Base-by-base conservation (phyloP, 2,329 filamentous ascomycete genomes). In the Plectosphaerella plurivora region DNA sequence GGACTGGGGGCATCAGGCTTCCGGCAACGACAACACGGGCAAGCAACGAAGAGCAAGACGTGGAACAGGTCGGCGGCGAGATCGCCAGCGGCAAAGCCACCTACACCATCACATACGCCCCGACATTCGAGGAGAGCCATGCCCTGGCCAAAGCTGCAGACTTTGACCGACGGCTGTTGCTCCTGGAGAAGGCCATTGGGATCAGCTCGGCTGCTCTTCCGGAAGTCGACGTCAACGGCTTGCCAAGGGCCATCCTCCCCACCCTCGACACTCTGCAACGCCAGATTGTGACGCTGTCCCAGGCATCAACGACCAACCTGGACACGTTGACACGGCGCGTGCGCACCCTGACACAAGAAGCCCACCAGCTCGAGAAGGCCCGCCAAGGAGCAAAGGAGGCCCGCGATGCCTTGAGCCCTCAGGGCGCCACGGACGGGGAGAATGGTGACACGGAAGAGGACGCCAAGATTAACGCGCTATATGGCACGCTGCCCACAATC, bases 391-490 rank as follows among this genome's bases (percentile, higher is more conserved):
- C 84, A 39, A 86, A 82, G 62, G 72, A 73, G 39, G 76, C 84
- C 1, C 77, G 86, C 55, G 84, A 87, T 51, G 79, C 81, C 25
- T 71, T 86, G 20, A 74, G 75, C 10, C 25, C 36, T 9, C 69
- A 73, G 28, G 74, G 76, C 16, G 73, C 66, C 9, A 66, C 73
- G 4, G 60, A 70, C 1, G 63, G 72, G 5, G 72, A 76, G 18
- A 61, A 63, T 9, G 68, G 59, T 25, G 72, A 81, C 52, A 73
- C 78, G 9, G 91, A 96, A 61, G 88, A 95, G 61, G 80, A 85
- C 41, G 80, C 89, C 50, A 96, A 96, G 67, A 88, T 99, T 66
- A 94, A 96, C 59, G 89, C 92, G 2, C 81, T 99, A 5, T 97
- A 97, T 69, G 88, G 89, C 1, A 89, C 91, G 3, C 75, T 99